Evolutionary conservation across 768 basidiomycete genomes (phyloP).

Genomic region (Paxillus rubicundulus): DNA sequence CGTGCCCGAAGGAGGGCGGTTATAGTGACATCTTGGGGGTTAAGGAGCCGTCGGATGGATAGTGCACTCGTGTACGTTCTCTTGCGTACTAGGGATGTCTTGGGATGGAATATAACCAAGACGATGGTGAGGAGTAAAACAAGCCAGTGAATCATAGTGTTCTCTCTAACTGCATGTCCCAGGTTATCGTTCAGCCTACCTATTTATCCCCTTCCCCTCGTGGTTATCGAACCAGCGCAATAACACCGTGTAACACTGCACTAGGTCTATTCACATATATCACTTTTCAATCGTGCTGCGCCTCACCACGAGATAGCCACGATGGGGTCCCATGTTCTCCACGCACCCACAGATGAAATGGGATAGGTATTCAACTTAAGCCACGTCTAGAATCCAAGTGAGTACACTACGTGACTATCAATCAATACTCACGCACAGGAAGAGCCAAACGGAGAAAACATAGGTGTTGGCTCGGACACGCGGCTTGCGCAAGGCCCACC

Average conservation of each 20-base stretch:
- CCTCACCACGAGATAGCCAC: not conserved
- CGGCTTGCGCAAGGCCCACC: not conserved
- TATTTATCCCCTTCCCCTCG: slow-evolving; percentile 11
- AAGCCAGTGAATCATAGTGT: not conserved
- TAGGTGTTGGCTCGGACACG: not conserved
- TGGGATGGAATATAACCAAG: not conserved
- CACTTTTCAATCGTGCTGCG: not conserved
- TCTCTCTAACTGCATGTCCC: not conserved
- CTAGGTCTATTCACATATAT: not conserved
- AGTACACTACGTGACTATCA: not conserved
- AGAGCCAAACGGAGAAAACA: slow-evolving; percentile 5
- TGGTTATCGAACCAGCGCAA: not conserved
- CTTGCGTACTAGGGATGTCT: not conserved
- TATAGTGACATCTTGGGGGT: slow-evolving; percentile 13
- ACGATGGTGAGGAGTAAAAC: not conserved
- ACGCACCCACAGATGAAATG: slow-evolving; percentile 2
- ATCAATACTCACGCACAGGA: slow-evolving; percentile 8
- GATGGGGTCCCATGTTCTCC: not conserved
- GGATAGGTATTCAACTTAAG: no score
- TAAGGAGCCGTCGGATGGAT: slow-evolving; percentile 11
- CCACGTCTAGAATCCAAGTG: no score
- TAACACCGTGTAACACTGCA: not conserved
- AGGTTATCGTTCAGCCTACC: not conserved
- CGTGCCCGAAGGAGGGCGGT: slow-evolving; percentile 16
- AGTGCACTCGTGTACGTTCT: slow-evolving; percentile 11